Evolutionary conservation across 164 flowering plant species (phyloP).

Genomic region (Dillenia turbinata): DNA sequence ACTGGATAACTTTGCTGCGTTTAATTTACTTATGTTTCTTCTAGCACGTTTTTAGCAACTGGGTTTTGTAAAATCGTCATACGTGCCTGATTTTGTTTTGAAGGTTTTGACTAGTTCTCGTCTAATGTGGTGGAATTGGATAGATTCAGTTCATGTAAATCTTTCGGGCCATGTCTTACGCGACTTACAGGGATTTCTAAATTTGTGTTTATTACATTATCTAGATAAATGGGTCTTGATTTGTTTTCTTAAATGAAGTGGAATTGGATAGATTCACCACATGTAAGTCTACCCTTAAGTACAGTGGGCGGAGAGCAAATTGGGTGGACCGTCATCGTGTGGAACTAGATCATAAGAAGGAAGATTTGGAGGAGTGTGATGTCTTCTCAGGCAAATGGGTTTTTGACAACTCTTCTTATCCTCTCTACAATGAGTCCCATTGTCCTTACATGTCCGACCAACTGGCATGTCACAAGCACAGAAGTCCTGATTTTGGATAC

Average conservation of each 20-base stretch:
- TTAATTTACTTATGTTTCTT: no score
- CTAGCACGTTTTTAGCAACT: no score
- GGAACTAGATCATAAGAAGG: no score
- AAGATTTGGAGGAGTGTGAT: neutral
- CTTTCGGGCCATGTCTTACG: no score
- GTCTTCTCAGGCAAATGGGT: neutral
- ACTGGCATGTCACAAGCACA: neutral
- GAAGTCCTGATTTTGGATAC: neutral
- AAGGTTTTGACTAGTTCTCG: no score
- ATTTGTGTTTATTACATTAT: neutral
- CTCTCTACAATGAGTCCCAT: neutral
- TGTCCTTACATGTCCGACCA: neutral
- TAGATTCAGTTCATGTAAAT: no score
- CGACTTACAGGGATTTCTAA: neutral
- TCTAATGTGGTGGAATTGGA: no score
- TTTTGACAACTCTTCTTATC: neutral
- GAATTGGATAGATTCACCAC: conserved; percentile 19
- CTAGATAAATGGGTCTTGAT: neutral
- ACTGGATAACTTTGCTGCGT: no score
- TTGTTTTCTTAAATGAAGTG: conserved; percentile 2
- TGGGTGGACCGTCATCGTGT: no score
- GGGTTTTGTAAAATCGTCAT: no score
- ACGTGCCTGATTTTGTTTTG: no score
- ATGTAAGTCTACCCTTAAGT: conserved; percentile 16
- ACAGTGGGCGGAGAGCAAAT: conserved; percentile 10